Percentiles rank a stretch among this genome's conserved stretches.
These are phyloP conservation scores for Coleophoma crateriformis DNA, from an alignment of 2,329 filamentous ascomycete genomes.

Conservation along the genomic window DNA sequence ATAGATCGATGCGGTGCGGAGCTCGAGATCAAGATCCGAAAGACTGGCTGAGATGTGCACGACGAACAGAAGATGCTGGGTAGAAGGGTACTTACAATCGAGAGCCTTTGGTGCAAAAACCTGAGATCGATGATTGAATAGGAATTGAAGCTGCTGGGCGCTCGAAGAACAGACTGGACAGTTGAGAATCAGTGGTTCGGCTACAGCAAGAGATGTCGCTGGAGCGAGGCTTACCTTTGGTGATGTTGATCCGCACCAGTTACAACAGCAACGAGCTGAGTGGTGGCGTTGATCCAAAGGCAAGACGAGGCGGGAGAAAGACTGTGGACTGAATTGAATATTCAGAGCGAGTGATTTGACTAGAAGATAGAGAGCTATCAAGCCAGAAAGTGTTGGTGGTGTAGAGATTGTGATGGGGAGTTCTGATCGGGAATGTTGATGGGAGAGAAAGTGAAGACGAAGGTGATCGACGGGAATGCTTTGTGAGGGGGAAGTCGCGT, in stretches of 20 bases:
- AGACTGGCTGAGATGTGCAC: background rate
- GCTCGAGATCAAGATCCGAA: background rate
- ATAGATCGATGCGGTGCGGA: no score
- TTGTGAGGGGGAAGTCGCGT: background rate
- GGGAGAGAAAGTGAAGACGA: conserved; percentile 6
- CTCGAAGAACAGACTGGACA: no score
- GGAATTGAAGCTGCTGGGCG: background rate
- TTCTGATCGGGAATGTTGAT: background rate
- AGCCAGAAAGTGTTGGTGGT: conserved; percentile 23
- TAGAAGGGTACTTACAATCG: conserved; percentile 1
- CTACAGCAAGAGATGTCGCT: no score
- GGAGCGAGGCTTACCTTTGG: background rate
- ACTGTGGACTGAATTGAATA: conserved; percentile 13
- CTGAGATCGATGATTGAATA: background rate
- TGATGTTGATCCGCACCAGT: no score
- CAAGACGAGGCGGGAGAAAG: conserved; percentile 7
- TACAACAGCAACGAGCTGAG: no score
- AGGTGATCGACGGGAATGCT: background rate
- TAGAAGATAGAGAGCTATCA: conserved; percentile 30
- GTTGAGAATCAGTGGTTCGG: no score
- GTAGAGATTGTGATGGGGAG: conserved; percentile 10
- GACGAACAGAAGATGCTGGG: conserved; percentile 1
- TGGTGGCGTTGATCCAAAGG: background rate
- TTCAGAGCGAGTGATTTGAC: conserved; percentile 24
- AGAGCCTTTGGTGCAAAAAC: background rate